Base-by-base conservation (phyloP, 805 yeast species). In the Clavispora phyllophila region DNA sequence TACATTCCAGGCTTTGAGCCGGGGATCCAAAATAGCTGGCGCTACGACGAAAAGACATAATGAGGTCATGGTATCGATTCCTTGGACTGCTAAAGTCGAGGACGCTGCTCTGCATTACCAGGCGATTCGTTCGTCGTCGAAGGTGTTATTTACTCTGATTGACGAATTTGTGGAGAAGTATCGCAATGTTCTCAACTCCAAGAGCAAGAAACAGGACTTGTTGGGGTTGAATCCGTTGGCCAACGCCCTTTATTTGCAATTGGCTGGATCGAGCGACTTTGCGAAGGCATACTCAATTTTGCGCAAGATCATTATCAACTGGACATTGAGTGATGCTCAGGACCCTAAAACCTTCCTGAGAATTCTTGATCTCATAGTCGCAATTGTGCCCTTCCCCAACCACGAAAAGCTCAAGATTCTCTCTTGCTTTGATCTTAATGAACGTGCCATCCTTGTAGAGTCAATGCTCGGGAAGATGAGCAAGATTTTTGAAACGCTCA, bases 161-260 rank as follows among this genome's bases (percentile, higher is more conserved):
- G 71, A 68, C 40, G 39, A 45, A 13, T 73, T 75, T 44, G 49
- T 70, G 13, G 57, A 52, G 14, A 63, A 61, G 29, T 74, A 72
- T 50, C 60, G 66, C 8, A 53, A 62, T 19, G 67, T 72, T 1
- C 54, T 63, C 31, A 47, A 49, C 9, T 34, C 42, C 3, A 40
- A 45, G 32, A 40, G 43, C n/a, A 40, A 53, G 9, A 42, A 39
- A 15, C 47, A 45, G 26, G 63, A 66, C 42, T 61, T 81, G 12
- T 55, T 79, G 18, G 65, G 76, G 2, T 60, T 82, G 17, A 72
- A 82, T 9, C 89, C 89, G 0, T 58, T 82, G 40, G 78, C 85
- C 0, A 75, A 75, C 47, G 72, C 81, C 0, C 61, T 82, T n/a
- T 75, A 70, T 48, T 56, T 76, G 36, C 86, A 81, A 54, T 63